Evolutionary conservation across 192 early-diverging fungal genomes (phyloP).

Genomic region (Backusella luteola): DNA sequence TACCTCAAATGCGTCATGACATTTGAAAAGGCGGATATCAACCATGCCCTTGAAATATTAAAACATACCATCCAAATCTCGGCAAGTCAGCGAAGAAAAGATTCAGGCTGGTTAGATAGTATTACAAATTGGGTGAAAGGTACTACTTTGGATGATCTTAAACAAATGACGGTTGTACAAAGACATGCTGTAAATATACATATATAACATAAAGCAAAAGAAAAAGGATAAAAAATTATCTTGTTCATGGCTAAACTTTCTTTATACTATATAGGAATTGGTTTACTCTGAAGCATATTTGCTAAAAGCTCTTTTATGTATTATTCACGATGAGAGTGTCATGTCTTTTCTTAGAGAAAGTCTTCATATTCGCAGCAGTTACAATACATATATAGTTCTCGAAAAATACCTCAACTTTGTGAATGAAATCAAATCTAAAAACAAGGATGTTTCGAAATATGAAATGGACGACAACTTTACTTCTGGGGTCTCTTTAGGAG

Average conservation of each 20-base stretch:
- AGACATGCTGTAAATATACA: constrained; percentile 53
- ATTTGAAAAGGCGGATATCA: constrained; percentile 72
- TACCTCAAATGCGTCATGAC: constrained; percentile 76
- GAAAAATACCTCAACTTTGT: constrained; percentile 50
- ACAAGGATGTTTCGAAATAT: constrained; percentile 43
- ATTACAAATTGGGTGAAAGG: constrained; percentile 44
- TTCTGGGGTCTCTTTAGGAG: constrained; percentile 75
- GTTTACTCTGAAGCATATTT: constrained; percentile 77
- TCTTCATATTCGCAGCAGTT: constrained; percentile 72
- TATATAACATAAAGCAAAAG: constrained; percentile 15
- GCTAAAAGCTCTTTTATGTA: constrained; percentile 70
- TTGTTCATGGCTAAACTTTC: neutral
- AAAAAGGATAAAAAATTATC: neutral
- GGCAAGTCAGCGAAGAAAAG: constrained; percentile 56
- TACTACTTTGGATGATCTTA: constrained; percentile 45
- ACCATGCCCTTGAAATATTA: constrained; percentile 56
- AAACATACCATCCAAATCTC: constrained; percentile 64
- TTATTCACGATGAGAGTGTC: constrained; percentile 74
- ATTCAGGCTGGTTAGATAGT: constrained; percentile 48
- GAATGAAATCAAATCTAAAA: constrained; percentile 46
- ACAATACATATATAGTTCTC: constrained; percentile 62
- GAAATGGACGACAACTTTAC: constrained; percentile 79
- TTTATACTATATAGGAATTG: constrained; percentile 55
- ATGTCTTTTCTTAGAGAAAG: constrained; percentile 80
- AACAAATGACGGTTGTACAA: constrained; percentile 54